Evolutionary conservation across 768 basidiomycete genomes (phyloP).

Genomic region (Hypsizygus marmoreus): DNA sequence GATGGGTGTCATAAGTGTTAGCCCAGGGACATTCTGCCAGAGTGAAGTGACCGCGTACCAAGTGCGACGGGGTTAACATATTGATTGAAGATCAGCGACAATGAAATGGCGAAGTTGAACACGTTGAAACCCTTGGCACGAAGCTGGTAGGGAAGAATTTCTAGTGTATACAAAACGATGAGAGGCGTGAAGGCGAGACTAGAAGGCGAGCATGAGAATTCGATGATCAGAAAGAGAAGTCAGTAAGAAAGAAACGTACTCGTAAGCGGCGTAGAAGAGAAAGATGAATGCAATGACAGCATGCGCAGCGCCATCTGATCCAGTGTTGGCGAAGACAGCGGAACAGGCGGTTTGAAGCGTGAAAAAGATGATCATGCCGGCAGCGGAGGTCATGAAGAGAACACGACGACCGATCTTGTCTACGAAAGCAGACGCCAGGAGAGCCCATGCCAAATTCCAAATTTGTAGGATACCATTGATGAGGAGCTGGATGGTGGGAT

Average conservation of each 20-base stretch:
- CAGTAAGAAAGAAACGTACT: constrained; percentile 42
- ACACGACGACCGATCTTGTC: constrained; percentile 71
- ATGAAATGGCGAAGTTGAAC: constrained; percentile 77
- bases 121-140: constrained; percentile 87
- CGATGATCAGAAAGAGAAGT: background rate
- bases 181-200: constrained; percentile 84
- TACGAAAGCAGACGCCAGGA: constrained; percentile 57
- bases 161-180: constrained; percentile 84
- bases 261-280: constrained; percentile 78
- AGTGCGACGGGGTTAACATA: constrained; percentile 85
- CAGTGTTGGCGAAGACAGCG: constrained; percentile 50
- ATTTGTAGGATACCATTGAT: constrained; percentile 87
- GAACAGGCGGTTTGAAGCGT: constrained; percentile 69
- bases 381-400: constrained; percentile 63
- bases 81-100: constrained; percentile 87
- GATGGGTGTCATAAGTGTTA: constrained; percentile 8
- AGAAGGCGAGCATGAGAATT: constrained; percentile 7
- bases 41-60: constrained; percentile 22
- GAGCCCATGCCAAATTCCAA: constrained; percentile 73
- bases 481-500: constrained; percentile 65
- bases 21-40: background rate
- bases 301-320: constrained; percentile 51
- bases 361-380: constrained; percentile 68
- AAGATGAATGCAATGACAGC: constrained; percentile 84
- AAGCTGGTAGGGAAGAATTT: constrained; percentile 81